These are phyloP conservation scores for Cercospora sp. DNA, from an alignment of 2,329 filamentous ascomycete species.

Conservation along the genomic window DNA sequence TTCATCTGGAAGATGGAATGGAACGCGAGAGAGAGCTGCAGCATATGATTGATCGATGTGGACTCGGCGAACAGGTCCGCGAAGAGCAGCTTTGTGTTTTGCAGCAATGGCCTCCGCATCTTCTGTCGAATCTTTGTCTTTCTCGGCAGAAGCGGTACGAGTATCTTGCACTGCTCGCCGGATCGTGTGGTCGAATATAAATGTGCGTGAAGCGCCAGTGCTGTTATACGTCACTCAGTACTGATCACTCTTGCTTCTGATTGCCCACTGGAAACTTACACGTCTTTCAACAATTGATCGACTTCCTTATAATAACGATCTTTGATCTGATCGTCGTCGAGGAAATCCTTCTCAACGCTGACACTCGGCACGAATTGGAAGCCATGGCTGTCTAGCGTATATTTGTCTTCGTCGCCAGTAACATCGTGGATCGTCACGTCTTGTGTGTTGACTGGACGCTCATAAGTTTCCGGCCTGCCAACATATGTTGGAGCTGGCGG, in stretches of 20 bases:
- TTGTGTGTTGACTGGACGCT: slow-evolving; percentile 35
- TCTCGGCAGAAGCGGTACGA: slow-evolving; percentile 10
- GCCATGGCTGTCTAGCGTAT: slow-evolving; percentile 33
- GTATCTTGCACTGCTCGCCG: slow-evolving; percentile 45
- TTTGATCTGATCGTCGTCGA: slow-evolving; percentile 43
- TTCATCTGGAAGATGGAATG: slow-evolving; percentile 50
- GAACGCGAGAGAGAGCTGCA: slow-evolving; percentile 45
- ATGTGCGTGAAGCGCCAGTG: slow-evolving; percentile 57
- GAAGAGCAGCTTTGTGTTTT: slow-evolving; percentile 33
- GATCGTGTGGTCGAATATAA: slow-evolving; percentile 66
- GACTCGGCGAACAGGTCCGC: slow-evolving; percentile 53
- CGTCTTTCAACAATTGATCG: slow-evolving; percentile 42
- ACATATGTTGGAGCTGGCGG: slow-evolving; percentile 27
- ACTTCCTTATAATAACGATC: slow-evolving; percentile 42
- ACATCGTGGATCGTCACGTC: slow-evolving; percentile 46
- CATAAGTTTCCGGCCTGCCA: slow-evolving; percentile 36
- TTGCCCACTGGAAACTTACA: slow-evolving; percentile 33
- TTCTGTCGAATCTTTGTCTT: slow-evolving; percentile 27
- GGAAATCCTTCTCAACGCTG: slow-evolving; percentile 42
- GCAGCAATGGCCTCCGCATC: neutral
- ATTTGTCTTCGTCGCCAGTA: slow-evolving; percentile 44
- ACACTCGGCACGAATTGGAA: slow-evolving; percentile 41
- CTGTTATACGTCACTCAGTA: too few species aligned
- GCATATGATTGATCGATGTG: slow-evolving; percentile 60
- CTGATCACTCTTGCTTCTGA: too few species aligned